A percentile compares a stretch with the other conserved stretches of the same genome.
These are phyloP conservation scores for Citrus sinensis DNA, from an alignment of 345 rosid genomes.

Conservation along the genomic window DVS_A1.0 CM039165.1:21135501-21136000, in stretches of 20 bases:
- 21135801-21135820: slow-evolving; percentile 62
- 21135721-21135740: too few species aligned
- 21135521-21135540: not conserved
- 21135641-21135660: not conserved
- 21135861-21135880: slow-evolving; percentile 82
- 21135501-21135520: not conserved
- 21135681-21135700: not conserved
- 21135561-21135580: not conserved
- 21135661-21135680: not conserved
- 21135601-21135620: not conserved
- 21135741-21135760: too few species aligned
- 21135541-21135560: not conserved
- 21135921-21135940: not conserved
- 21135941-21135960: not conserved
- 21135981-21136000: not conserved
- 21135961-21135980: too few species aligned
- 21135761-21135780: slow-evolving; percentile 60
- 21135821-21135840: slow-evolving; percentile 66
- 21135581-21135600: not conserved
- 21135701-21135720: not conserved
- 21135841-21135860: slow-evolving; percentile 77
- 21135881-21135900: slow-evolving; percentile 88
- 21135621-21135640: not conserved
- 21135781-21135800: slow-evolving; percentile 58
- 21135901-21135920: not conserved